Evolutionary conservation across 495 filamentous ascomycete genomes (phyloP), one percentile per base, ranked within the genome.

Genomic region (Hypoxylon intermedium): DNA sequence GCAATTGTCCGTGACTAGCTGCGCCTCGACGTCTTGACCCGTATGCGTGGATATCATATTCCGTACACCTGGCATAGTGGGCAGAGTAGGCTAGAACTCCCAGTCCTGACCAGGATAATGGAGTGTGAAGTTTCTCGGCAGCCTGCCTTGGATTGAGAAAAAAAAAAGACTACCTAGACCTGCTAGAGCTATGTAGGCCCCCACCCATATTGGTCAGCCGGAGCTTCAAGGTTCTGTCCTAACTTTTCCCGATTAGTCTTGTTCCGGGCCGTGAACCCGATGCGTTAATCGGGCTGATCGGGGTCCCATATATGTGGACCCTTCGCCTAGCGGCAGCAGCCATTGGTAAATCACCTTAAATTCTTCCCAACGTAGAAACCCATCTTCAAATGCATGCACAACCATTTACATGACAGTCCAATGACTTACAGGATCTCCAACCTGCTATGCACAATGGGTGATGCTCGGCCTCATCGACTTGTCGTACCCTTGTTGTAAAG

Each of bases 211-310:
- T 60, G 61, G 55, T 12, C 24, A 24, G 21, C 16, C 51, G 56
- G 56, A 45, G 51, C 40, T 65, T 57, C 46, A 51, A 45, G 51
- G 34, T 65, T 57, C 46, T 52, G 18, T 46, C 47, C 56, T 65
- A 38, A 30, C 47, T 44, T 53, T 56, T 65, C 56, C 62, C 56
- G 56, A 65, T 56, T 43, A 15, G 56, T 38, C 16, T 57, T 0
- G 20, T 57, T 43, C 47, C 62, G 62, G 62, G 31, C 62, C 62
- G 62, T 33, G 19, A 38, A 55, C 16, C 62, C 62, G 62, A 60
- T 60, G 19, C 45, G 51, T 51, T 56, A 47, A 55, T 56, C 41
- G 51, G 34, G n/a, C n/a, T n/a, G n/a, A n/a, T n/a, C n/a, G n/a
- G n/a, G n/a, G 56, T 37, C 28, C 56, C 19, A 16, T 42, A 45